A percentile compares a stretch with the other conserved stretches of the same genome.
Evolutionary conservation across 768 basidiomycete genomes (phyloP).

Genomic region (Obba rivulosa): DNA sequence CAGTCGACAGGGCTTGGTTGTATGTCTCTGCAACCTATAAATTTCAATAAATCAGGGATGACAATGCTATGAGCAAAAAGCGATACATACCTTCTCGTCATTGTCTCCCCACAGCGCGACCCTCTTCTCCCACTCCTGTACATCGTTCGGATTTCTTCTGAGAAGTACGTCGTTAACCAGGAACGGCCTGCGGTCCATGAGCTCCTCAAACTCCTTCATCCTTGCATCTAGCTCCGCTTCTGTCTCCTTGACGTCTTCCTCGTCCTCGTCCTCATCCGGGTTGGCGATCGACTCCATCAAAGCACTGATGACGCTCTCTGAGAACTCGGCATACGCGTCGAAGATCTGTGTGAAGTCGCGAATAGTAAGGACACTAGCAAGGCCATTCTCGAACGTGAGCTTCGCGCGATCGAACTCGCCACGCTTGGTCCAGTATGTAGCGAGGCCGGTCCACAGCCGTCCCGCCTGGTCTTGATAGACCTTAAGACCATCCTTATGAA

Average conservation of each 20-base stretch:
- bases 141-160: constrained; percentile 92
- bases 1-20: constrained; percentile 80
- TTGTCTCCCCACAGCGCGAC: constrained; percentile 90
- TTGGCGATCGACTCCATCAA: constrained; percentile 83
- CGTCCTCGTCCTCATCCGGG: constrained; percentile 73
- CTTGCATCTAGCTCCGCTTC: constrained; percentile 80
- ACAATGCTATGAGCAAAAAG: not conserved
- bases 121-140: constrained; percentile 99
- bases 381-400: constrained; percentile 81
- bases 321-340: constrained; percentile 93
- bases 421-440: constrained; percentile 98
- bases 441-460: constrained; percentile 90
- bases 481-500: constrained; percentile 78
- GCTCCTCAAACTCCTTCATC: constrained; percentile 89
- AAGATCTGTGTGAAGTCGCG: constrained; percentile 98
- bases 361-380: constrained; percentile 81
- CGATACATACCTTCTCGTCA: constrained; percentile 74
- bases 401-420: constrained; percentile 92
- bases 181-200: constrained; percentile 95
- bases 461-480: constrained; percentile 97
- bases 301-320: constrained; percentile 82
- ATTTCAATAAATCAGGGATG: constrained; percentile 1
- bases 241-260: constrained; percentile 68
- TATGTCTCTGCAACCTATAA: constrained; percentile 88
- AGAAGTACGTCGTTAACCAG: constrained; percentile 93